These are phyloP conservation scores for Chamaecrista fasciculata DNA, from an alignment of 306 rosid species.

Conservation along the genomic window DNA sequence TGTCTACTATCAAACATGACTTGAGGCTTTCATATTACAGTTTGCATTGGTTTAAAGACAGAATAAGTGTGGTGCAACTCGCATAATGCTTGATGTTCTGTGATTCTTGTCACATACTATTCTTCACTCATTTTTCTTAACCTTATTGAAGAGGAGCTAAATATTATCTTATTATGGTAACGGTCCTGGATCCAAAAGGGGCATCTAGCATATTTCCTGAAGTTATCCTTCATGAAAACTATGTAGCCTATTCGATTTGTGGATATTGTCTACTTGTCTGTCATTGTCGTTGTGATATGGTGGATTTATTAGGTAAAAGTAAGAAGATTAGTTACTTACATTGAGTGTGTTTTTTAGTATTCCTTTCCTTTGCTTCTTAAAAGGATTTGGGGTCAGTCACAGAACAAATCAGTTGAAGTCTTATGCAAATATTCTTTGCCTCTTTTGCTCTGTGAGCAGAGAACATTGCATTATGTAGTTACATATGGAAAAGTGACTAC, in stretches of 20 bases:
- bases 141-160: neutral
- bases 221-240: neutral
- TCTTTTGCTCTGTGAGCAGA: neutral
- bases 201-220: neutral
- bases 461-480: neutral
- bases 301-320: neutral
- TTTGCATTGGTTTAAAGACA: neutral
- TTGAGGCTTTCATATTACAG: conserved; percentile 3
- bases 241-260: neutral
- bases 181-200: neutral
- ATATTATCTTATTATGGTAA: neutral
- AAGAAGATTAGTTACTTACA: neutral
- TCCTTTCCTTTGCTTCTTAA: neutral
- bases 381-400: neutral
- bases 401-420: conserved; percentile 6
- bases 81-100: neutral
- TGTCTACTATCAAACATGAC: too few species aligned
- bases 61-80: neutral
- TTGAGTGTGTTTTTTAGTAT: neutral
- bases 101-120: neutral
- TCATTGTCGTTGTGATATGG: neutral
- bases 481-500: conserved; percentile 8
- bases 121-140: neutral
- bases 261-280: neutral
- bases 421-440: neutral